These are phyloP conservation scores for Fomitopsis pulvina DNA, from an alignment of 768 basidiomycete genomes.

Conservation along the genomic window DNA sequence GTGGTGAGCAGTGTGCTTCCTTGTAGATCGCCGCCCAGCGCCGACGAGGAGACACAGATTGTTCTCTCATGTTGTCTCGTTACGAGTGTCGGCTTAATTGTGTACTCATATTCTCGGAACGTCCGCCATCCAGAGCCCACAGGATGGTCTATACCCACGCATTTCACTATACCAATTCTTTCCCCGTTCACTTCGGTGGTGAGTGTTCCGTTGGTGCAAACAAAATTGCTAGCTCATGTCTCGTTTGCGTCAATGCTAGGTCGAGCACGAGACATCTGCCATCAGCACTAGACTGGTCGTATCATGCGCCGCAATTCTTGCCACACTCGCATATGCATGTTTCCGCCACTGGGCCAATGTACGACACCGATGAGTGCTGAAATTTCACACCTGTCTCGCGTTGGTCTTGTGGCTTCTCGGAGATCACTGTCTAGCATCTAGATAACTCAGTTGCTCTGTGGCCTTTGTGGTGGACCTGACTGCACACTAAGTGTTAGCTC, in stretches of 20 bases:
- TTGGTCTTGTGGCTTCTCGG: too few species aligned
- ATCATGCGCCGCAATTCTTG: conserved; percentile 9
- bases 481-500: too few species aligned
- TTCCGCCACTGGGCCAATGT: conserved; percentile 34
- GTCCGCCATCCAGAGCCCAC: neutral
- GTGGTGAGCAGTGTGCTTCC: conserved; percentile 34
- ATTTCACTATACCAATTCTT: conserved; percentile 73
- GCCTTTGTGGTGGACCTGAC: too few species aligned
- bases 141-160: conserved; percentile 31
- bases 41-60: conserved; percentile 1
- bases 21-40: neutral
- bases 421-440: too few species aligned
- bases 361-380: neutral
- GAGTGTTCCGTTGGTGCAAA: conserved; percentile 16
- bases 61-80: conserved; percentile 29
- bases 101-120: neutral
- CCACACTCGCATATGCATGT: conserved; percentile 36
- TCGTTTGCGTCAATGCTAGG: too few species aligned
- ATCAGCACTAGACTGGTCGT: conserved; percentile 45
- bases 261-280: conserved; percentile 69
- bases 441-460: too few species aligned
- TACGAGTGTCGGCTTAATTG: conserved; percentile 23
- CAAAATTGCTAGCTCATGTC: neutral
- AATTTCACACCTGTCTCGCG: too few species aligned
- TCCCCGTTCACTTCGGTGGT: conserved; percentile 80